A percentile compares a stretch with the other conserved stretches of the same genome.
Evolutionary conservation across 2,329 filamentous ascomycete species (phyloP).

Genomic region (Cladorrhinum sp.): DNA sequence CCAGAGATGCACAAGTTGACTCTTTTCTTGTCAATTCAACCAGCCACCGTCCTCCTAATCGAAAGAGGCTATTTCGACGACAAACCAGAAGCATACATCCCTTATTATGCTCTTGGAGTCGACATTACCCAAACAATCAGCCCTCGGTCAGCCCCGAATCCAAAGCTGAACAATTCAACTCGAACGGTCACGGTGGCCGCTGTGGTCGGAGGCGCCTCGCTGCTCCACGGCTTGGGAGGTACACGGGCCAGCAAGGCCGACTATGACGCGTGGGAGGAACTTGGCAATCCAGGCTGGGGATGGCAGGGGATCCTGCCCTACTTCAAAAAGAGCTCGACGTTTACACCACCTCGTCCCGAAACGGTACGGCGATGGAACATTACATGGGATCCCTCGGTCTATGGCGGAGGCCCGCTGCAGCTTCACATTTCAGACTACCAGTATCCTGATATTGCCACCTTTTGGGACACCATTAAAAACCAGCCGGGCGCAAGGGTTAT

Average conservation of each 20-base stretch:
- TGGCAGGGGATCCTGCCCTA: conserved; percentile 46
- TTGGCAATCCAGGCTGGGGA: conserved; percentile 41
- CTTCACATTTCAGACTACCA: conserved; percentile 22
- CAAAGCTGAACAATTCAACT: conserved; percentile 21
- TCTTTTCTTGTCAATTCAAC: background rate
- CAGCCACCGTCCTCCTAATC: conserved; percentile 23
- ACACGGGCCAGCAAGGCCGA: conserved; percentile 38
- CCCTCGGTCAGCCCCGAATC: conserved; percentile 20
- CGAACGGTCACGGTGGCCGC: conserved; percentile 21
- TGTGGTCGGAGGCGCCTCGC: conserved; percentile 40
- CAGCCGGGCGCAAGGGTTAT: conserved; percentile 10
- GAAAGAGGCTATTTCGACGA: conserved; percentile 24
- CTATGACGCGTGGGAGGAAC: conserved; percentile 42
- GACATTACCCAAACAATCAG: conserved; percentile 20
- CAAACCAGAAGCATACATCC: conserved; percentile 23
- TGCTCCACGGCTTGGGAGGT: conserved; percentile 43
- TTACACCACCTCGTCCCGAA: conserved; percentile 13
- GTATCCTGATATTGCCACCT: conserved; percentile 20
- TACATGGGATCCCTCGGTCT: conserved; percentile 19
- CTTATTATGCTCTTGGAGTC: conserved; percentile 20
- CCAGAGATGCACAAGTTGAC: background rate
- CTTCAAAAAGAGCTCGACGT: conserved; percentile 40
- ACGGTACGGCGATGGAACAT: conserved; percentile 18
- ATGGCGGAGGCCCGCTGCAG: conserved; percentile 20
- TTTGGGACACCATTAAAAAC: conserved; percentile 20